These are phyloP conservation scores for Cyanidium caldarium DNA, from an alignment of 23 red algal species.

Conservation along the genomic window DNA sequence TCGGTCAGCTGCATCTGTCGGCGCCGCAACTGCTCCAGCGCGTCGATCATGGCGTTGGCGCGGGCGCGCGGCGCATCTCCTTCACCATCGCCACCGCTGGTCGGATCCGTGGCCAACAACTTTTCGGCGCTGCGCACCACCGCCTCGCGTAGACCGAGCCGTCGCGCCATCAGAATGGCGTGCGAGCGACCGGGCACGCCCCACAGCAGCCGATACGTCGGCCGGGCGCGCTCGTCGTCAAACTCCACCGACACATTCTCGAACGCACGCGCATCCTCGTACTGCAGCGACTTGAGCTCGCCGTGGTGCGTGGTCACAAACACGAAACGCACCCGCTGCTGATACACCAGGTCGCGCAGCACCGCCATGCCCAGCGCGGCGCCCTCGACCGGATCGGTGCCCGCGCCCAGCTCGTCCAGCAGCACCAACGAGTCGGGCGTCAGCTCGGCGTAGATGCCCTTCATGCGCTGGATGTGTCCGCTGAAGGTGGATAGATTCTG, in stretches of 20 bases:
- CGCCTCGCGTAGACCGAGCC: slow-evolving; percentile 26
- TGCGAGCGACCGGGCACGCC: slow-evolving; percentile 79
- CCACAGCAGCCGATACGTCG: slow-evolving; percentile 87
- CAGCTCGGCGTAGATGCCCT: slow-evolving; percentile 34
- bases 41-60: slow-evolving; percentile 21
- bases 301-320: slow-evolving; percentile 96
- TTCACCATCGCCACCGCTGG: background rate
- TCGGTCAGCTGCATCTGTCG: slow-evolving; percentile 19
- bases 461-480: slow-evolving; percentile 68
- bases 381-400: slow-evolving; percentile 89
- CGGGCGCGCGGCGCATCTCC: background rate
- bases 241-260: slow-evolving; percentile 96
- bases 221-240: slow-evolving; percentile 47
- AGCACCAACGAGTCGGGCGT: slow-evolving; percentile 46
- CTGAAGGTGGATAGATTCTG: slow-evolving; percentile 83
- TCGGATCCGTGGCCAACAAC: background rate
- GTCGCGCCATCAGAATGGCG: slow-evolving; percentile 63
- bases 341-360: slow-evolving; percentile 42
- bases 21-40: slow-evolving; percentile 28
- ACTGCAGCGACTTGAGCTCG: slow-evolving; percentile 83
- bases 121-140: slow-evolving; percentile 31
- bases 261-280: slow-evolving; percentile 29
- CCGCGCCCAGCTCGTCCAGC: slow-evolving; percentile 92
- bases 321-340: slow-evolving; percentile 27
- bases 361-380: slow-evolving; percentile 73